These are phyloP conservation scores for Gossypium sturtianum DNA, from an alignment of 345 rosid genomes.

Conservation along the genomic window DNA sequence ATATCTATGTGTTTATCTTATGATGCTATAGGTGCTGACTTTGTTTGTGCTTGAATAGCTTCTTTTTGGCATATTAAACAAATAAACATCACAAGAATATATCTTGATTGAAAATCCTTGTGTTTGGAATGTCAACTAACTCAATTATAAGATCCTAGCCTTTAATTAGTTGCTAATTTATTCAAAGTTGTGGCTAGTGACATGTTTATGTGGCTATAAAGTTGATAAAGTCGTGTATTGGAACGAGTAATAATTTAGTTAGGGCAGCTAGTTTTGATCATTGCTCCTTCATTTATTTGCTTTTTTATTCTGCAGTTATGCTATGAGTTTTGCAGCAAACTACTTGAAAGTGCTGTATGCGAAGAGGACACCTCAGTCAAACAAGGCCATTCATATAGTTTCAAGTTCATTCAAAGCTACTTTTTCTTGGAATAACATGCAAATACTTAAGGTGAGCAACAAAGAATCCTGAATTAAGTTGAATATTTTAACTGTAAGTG, in stretches of 20 bases:
- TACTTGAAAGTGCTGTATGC: conserved; percentile 66
- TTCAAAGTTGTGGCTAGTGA: too few species aligned
- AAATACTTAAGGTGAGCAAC: conserved; percentile 70
- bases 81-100: too few species aligned
- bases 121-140: too few species aligned
- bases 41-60: too few species aligned
- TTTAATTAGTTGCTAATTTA: too few species aligned
- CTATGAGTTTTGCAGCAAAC: conserved; percentile 71
- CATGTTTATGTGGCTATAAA: too few species aligned
- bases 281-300: neutral
- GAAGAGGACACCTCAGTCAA: conserved; percentile 72
- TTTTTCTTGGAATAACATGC: conserved; percentile 88
- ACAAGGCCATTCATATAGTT: conserved; percentile 69
- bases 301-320: conserved; percentile 44
- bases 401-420: conserved; percentile 82
- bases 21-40: too few species aligned
- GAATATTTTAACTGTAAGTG: neutral
- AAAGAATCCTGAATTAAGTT: neutral
- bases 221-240: neutral
- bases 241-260: neutral
- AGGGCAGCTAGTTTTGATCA: neutral
- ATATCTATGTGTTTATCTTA: neutral
- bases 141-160: too few species aligned
- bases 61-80: too few species aligned
- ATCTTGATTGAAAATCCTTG: too few species aligned